Percentiles rank a stretch among this genome's conserved stretches.
These are phyloP conservation scores for Annona cherimola DNA, from an alignment of 164 flowering plant genomes.

Conservation along the genomic window DNA sequence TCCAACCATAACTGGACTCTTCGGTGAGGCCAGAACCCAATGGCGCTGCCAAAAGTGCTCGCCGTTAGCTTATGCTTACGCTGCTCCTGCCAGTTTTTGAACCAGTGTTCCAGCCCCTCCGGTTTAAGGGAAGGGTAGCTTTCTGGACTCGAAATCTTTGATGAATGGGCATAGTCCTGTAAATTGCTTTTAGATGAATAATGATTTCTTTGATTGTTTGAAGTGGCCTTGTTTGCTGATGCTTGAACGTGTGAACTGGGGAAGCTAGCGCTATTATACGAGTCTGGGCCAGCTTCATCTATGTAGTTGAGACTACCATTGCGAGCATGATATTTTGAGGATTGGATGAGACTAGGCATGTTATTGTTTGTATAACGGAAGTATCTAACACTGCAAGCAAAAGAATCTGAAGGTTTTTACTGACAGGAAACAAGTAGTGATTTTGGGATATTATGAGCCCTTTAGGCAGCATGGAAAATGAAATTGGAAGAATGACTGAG, in stretches of 20 bases:
- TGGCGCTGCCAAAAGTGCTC: slow-evolving; percentile 56
- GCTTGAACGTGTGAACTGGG: neutral
- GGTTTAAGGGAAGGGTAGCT: slow-evolving; percentile 28
- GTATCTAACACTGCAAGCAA: neutral
- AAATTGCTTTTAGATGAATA: slow-evolving; percentile 7
- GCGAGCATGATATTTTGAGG: neutral
- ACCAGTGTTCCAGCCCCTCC: slow-evolving; percentile 43
- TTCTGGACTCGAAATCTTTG: slow-evolving; percentile 8
- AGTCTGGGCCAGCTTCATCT: neutral
- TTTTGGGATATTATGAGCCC: neutral
- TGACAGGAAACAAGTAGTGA: neutral
- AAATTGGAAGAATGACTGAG: no score
- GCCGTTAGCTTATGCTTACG: slow-evolving; percentile 60
- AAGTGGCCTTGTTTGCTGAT: neutral
- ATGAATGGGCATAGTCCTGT: neutral
- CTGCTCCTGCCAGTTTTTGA: slow-evolving; percentile 62
- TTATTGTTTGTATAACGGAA: neutral
- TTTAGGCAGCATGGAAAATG: no score
- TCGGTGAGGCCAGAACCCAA: slow-evolving; percentile 55
- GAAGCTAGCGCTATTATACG: neutral
- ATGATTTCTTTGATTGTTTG: neutral
- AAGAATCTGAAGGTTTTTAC: neutral
- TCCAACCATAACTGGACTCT: slow-evolving; percentile 66
- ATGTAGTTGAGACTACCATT: neutral
- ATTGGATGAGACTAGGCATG: neutral